Evolutionary conservation across 352 stramenopile species (phyloP), one percentile per base, ranked within the genome.

Genomic region (Globisporangium cederbergense): DNA sequence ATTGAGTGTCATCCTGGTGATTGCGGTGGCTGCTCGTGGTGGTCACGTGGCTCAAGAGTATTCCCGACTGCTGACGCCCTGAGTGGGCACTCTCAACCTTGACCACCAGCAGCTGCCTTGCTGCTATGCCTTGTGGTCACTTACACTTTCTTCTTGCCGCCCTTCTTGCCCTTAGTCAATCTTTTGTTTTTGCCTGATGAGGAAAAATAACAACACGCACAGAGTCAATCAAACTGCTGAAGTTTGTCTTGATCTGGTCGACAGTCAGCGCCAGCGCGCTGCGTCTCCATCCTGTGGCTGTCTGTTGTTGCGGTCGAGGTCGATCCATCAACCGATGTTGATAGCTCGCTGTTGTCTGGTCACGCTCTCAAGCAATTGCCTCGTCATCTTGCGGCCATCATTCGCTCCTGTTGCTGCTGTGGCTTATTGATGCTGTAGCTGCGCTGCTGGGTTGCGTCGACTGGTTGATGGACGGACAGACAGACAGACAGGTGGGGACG

Each of bases 131-230:
- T 10, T 28, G 4, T 14, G 30, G 34, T 9, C 54, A 90, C 85
- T 72, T 88, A 94, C 85, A 90, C 83, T 81, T 95, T 95, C 83
- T 95, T 96, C 85, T 96, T 96, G 80, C 86, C 87, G 68, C 88
- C 88, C 82, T 96, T 96, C 83, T 96, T 96, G 70, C 88, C 84
- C 81, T 95, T 95, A 77, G 87, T 94, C 74, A 96, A 83, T 69
- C 87, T 76, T 84, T 96, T 96, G 84, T 96, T 96, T 72, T 96
- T 96, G 79, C 88, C 88, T 94, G 73, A 36, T 55, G 45, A 77
- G 46, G 9, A 66, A 14, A 40, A 52, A 60, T 7, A 46, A 56
- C 5, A 30, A 57, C 28, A 11, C 38, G 14, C 16, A 58, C 7
- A 46, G 46, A 34, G 28, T 66, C 28, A 64, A 38, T 43, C 25